Evolutionary conservation across 768 basidiomycete genomes (phyloP), one percentile per base, ranked within the genome.

Genomic region (Leccinum ochraceum): DNA sequence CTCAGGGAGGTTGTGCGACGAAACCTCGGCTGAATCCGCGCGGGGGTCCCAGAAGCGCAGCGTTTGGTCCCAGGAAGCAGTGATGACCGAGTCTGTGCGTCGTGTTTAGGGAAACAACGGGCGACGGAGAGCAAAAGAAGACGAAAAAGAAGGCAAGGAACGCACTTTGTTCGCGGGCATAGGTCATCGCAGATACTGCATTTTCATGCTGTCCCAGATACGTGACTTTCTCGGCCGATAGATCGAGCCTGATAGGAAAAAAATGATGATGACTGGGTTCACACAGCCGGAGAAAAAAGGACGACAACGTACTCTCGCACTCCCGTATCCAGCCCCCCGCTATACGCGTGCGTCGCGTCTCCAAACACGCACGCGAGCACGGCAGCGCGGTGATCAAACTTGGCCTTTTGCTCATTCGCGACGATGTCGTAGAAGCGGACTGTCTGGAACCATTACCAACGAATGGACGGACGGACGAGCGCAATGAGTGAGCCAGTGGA

Each of bases 21-120:
- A 80, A 60, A 85, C 83, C 63, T 86, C 81, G 1, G 85, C 75
- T 20, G 77, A 76, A 1, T 83, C 69, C 0, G 86, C 80, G 37
- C 90, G 84, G 0, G 89, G 85, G 69, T 98, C 94, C 89, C 93
- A 97, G 68, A 95, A 84, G 11, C 89, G 89, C 26, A 98, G 69
- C 0, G 92, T 89, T 53, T 88, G 85, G 71, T 98, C 95, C 94
- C 95, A 98, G 16, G 94, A 95, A 11, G 90, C 94, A 0, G 93
- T 89, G 50, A 98, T 82, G 26, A 98, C 78, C 1, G 76, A 62
- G 66, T 90, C 93, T 95, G 66, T 5, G 53, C 11, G 42, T 22
- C 51, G 24, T 51, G 44, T 53, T 53, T 53, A 1, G 2, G 26
- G 9, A 28, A 17, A 51, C 50, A 10, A 54, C 3, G 22, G 16